These are phyloP conservation scores for Rosa chinensis DNA, from an alignment of 306 rosid species.

Conservation along the genomic window DNA sequence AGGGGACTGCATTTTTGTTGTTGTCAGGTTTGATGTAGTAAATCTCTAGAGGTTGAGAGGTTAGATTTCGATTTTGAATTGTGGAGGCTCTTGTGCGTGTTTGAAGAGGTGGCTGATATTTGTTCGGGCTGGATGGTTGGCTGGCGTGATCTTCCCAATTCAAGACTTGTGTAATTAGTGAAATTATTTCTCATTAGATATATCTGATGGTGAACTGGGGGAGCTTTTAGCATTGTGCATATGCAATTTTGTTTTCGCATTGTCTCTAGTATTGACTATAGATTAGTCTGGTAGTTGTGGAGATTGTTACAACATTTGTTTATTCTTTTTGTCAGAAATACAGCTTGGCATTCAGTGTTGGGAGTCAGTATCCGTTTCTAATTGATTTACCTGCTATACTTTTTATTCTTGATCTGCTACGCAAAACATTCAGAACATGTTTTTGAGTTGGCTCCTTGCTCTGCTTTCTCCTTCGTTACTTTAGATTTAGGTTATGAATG, in stretches of 20 bases:
- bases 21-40: slow-evolving; percentile 44
- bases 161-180: slow-evolving; percentile 49
- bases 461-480: neutral
- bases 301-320: slow-evolving; percentile 15
- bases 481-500: neutral
- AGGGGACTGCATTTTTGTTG: slow-evolving; percentile 16
- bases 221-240: slow-evolving; percentile 4
- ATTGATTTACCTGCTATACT: neutral
- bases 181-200: neutral
- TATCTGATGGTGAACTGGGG: slow-evolving; percentile 3
- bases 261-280: slow-evolving; percentile 15
- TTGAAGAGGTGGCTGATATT: slow-evolving; percentile 18
- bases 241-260: neutral
- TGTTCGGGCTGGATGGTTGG: slow-evolving; percentile 23
- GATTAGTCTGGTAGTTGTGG: slow-evolving; percentile 13
- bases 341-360: neutral
- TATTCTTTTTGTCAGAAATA: slow-evolving; percentile 29
- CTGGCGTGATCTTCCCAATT: slow-evolving; percentile 23
- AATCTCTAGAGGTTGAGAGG: slow-evolving; percentile 24
- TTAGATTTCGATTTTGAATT: slow-evolving; percentile 20
- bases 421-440: neutral
- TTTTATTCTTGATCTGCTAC: neutral
- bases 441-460: neutral
- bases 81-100: slow-evolving; percentile 20
- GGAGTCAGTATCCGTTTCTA: neutral